Conservation (phyloP, 148 eudicot genomes). For the Cornus controversa region DNA sequence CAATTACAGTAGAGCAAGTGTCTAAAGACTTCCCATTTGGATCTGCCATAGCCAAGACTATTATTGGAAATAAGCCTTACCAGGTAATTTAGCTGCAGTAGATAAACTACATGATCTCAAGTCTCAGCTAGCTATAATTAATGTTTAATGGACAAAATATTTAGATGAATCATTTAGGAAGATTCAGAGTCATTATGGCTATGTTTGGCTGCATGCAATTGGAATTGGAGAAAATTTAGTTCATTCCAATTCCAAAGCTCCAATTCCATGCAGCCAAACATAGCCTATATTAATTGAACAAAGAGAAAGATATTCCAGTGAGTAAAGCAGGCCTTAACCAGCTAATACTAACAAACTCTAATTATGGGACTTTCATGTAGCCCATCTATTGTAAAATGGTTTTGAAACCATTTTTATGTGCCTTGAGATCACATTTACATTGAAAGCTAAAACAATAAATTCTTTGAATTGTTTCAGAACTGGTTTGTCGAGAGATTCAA, state of each 20-base stretch:
- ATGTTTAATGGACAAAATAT: not conserved
- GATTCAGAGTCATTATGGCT: not conserved
- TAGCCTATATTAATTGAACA: too few relatives aligned
- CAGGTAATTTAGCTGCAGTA: slow-evolving; percentile 52
- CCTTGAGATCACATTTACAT: not conserved
- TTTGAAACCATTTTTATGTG: not conserved
- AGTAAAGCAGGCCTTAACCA: too few relatives aligned
- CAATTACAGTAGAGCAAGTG: slow-evolving; percentile 50
- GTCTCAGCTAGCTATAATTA: not conserved
- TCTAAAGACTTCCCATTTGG: slow-evolving; percentile 87
- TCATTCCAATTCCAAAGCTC: too few relatives aligned
- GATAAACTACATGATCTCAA: not conserved
- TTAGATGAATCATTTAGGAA: not conserved
- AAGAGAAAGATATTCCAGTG: too few relatives aligned
- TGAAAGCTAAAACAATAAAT: not conserved
- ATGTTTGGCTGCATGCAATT: too few relatives aligned
- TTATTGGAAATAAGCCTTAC: slow-evolving; percentile 59
- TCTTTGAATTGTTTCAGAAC: slow-evolving; percentile 28
- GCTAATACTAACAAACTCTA: too few relatives aligned
- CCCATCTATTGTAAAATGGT: too few relatives aligned
- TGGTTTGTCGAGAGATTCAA: slow-evolving; percentile 76
- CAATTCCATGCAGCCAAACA: too few relatives aligned
- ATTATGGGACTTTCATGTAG: too few relatives aligned
- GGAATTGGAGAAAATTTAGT: too few relatives aligned
- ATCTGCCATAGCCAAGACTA: slow-evolving; percentile 77